Conservation (phyloP, 2,329 filamentous ascomycete species). For the Cladophialophora psammophila region DNA sequence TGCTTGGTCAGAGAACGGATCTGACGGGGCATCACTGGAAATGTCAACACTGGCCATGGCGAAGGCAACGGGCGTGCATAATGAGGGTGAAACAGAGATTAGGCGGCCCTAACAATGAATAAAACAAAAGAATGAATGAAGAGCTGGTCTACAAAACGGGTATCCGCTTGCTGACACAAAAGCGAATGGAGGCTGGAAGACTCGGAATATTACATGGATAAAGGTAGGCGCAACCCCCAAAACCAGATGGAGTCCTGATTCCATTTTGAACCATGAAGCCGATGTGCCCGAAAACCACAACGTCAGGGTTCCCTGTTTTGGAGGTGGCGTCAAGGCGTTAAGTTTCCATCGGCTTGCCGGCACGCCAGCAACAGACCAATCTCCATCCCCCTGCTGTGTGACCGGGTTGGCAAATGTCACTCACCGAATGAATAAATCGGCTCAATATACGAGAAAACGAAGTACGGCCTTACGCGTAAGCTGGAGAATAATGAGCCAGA, state of each 20-base stretch:
- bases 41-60: conserved; percentile 25
- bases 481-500: conserved; percentile 1
- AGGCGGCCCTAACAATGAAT: not conserved
- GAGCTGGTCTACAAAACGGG: not conserved
- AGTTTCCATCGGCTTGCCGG: not conserved
- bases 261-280: conserved; percentile 10
- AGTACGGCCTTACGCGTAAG: not conserved
- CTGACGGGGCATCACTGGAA: conserved; percentile 9
- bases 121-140: conserved; percentile 14
- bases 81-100: conserved; percentile 14
- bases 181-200: not conserved
- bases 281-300: conserved; percentile 4
- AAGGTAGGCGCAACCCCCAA: not conserved
- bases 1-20: conserved; percentile 34
- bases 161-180: not conserved
- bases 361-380: not conserved
- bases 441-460: conserved; percentile 15
- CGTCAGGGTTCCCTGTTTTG: conserved; percentile 17
- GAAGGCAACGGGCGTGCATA: conserved; percentile 20
- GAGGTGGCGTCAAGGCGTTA: not conserved
- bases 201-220: not conserved
- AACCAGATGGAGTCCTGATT: not conserved
- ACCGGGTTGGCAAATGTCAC: not conserved
- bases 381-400: not conserved
- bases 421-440: not conserved